These are phyloP conservation scores for Botryotinia narcissicola DNA, from an alignment of 2,329 filamentous ascomycete species.

Conservation along the genomic window DNA sequence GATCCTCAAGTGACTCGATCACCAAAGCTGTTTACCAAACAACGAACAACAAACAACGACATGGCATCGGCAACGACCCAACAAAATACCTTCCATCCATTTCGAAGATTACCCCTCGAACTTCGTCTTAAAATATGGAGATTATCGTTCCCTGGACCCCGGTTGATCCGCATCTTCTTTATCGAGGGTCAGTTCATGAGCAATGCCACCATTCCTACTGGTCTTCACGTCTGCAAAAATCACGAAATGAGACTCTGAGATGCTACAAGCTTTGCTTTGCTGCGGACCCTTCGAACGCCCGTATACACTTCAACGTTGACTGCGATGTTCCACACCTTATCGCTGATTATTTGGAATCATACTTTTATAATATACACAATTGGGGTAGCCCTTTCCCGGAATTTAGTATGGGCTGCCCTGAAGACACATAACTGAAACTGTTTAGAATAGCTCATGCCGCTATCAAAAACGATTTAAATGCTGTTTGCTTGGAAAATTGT, in stretches of 20 bases:
- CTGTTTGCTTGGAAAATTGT: not conserved
- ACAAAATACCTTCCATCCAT: not conserved
- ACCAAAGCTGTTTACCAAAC: not conserved
- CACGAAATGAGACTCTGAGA: not conserved
- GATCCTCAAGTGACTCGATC: not conserved
- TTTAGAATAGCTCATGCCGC: not conserved
- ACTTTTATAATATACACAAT: not conserved
- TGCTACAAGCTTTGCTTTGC: not conserved
- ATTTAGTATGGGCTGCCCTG: accelerated
- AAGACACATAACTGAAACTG: not conserved
- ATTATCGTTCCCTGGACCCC: not conserved
- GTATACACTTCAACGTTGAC: not conserved
- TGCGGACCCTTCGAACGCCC: not conserved
- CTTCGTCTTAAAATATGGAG: slow-evolving; percentile 6
- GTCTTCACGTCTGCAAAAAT: not conserved
- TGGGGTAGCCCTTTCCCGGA: accelerated
- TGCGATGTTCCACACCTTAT: not conserved
- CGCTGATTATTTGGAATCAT: not conserved
- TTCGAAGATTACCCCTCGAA: not conserved
- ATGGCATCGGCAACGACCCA: not conserved
- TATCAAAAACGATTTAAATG: not conserved
- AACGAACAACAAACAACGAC: not conserved
- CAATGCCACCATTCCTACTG: not conserved
- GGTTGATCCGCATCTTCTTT: not conserved
- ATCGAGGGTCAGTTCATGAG: not conserved